phyloP scores from a whole-genome alignment of 2,329 filamentous ascomycete genomes.

The Sporothrix euskadiensis region DNA sequence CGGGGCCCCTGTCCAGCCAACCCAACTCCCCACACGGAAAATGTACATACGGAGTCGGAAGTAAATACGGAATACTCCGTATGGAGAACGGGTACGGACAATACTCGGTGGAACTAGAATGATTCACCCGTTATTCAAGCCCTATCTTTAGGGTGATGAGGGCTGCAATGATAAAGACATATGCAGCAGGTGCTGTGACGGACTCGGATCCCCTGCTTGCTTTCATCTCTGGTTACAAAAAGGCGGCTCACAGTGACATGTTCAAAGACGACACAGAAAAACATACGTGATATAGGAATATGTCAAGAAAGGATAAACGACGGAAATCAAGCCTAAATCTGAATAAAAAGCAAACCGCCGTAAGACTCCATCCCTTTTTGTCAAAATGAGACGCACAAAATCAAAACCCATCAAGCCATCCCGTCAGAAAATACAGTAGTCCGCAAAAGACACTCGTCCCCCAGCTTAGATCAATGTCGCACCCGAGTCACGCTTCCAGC shows the following conservation, averaged over 20 bases:
- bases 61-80: neutral
- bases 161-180: no score
- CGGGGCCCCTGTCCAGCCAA: neutral
- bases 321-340: neutral
- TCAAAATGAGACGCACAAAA: constrained; percentile 1
- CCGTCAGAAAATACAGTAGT: neutral
- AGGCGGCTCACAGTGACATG: no score
- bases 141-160: no score
- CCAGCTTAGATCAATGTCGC: constrained; percentile 52
- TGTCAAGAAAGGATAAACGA: neutral
- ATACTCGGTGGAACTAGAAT: neutral
- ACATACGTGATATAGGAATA: neutral
- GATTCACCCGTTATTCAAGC: neutral
- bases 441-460: neutral
- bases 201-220: no score
- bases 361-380: constrained; percentile 16
- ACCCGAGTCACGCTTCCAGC: constrained; percentile 74
- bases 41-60: constrained; percentile 1
- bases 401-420: neutral
- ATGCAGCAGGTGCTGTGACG: no score
- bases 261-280: neutral
- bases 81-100: constrained; percentile 13
- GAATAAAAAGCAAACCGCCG: constrained; percentile 13
- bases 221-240: no score
- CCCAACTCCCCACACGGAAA: neutral